A percentile compares a stretch with the other conserved stretches of the same genome.
Conservation (phyloP, 257 asterid species). For the Solanum pennellii region DNA sequence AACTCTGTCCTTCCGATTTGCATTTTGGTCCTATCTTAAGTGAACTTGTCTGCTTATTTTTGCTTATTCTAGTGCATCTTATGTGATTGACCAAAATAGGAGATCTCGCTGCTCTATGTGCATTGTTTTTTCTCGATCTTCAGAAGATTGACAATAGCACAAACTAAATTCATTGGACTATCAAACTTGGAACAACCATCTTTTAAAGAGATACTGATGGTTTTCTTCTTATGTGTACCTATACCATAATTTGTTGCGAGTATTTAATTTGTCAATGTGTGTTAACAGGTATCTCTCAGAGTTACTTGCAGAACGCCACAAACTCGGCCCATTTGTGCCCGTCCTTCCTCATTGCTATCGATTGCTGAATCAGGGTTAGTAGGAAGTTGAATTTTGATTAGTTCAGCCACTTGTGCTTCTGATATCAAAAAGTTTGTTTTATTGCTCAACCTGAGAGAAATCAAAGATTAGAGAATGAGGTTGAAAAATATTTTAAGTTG, state of each 20-base stretch:
- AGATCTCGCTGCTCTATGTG: background rate
- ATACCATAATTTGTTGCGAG: background rate
- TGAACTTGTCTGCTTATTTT: background rate
- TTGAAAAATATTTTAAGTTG: background rate
- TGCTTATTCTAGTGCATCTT: background rate
- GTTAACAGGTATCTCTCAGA: conserved; percentile 35
- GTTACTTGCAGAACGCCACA: conserved; percentile 63
- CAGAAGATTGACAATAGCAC: background rate
- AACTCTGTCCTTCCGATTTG: background rate
- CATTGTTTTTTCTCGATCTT: background rate
- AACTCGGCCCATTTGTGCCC: conserved; percentile 60
- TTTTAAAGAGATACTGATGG: background rate
- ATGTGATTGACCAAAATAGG: background rate
- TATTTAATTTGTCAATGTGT: background rate
- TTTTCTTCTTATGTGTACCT: background rate
- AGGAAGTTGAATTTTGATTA: background rate
- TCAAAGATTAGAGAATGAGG: background rate
- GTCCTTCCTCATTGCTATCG: conserved; percentile 66
- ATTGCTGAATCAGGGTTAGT: conserved; percentile 86
- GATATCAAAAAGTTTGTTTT: background rate
- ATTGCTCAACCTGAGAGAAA: background rate
- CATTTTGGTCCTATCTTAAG: background rate
- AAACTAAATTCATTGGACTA: background rate
- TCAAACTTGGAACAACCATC: background rate
- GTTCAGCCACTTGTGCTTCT: background rate